Evolutionary conservation across 1,284 basidiomycete species (phyloP).

Genomic region (Tremellales sp.): DNA sequence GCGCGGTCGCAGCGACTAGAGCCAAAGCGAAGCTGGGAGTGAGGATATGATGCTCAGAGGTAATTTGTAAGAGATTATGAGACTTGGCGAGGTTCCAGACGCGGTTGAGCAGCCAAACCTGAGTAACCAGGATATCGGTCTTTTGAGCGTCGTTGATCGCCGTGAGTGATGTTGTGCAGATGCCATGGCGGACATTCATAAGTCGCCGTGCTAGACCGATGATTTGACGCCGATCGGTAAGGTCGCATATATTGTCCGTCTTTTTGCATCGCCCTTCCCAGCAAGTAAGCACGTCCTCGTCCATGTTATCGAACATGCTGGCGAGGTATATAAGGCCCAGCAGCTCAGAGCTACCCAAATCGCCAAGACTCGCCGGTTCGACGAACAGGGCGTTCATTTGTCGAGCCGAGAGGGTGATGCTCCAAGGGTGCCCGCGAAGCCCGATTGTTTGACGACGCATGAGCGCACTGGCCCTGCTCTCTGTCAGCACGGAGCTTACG

Average conservation of each 20-base stretch:
- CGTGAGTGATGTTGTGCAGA: constrained; percentile 9
- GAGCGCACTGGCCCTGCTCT: constrained; percentile 21
- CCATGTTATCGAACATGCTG: constrained; percentile 26
- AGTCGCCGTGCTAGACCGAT: constrained; percentile 15
- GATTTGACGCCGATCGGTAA: constrained; percentile 3
- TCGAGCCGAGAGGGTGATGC: background rate
- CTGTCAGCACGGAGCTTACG: background rate
- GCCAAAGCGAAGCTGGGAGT: too few species aligned
- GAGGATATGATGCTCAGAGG: too few species aligned
- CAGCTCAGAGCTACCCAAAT: constrained; percentile 1
- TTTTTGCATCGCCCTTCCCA: constrained; percentile 24
- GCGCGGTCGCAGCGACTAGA: too few species aligned
- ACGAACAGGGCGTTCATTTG: background rate
- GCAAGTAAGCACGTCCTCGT: constrained; percentile 27
- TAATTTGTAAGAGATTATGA: too few species aligned
- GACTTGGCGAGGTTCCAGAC: constrained; percentile 29
- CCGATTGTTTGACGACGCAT: constrained; percentile 21
- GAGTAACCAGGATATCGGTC: constrained; percentile 34
- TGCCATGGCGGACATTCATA: constrained; percentile 21
- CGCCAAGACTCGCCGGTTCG: background rate
- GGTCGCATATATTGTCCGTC: constrained; percentile 8
- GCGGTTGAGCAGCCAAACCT: constrained; percentile 35
- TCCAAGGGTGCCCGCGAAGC: constrained; percentile 20
- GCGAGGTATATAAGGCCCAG: constrained; percentile 22
- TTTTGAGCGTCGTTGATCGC: constrained; percentile 24